Percentiles rank a stretch among this genome's conserved stretches.
phyloP scores from a whole-genome alignment of 768 basidiomycete species.

The Amanita fuliginea region DNA sequence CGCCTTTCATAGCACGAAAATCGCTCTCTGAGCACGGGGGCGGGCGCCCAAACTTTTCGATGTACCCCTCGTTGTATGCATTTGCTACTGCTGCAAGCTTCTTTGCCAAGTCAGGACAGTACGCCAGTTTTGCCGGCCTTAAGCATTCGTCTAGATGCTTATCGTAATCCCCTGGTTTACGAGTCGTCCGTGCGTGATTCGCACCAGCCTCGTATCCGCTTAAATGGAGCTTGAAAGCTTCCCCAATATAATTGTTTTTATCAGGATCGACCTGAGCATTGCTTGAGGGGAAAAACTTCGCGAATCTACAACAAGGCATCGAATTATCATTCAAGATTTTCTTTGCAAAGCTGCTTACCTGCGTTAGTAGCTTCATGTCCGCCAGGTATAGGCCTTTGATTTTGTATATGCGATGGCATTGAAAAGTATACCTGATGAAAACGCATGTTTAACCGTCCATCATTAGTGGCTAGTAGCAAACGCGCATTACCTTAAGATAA shows the following conservation, averaged over 20 bases:
- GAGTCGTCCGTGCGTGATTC: background rate
- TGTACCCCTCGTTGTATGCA: background rate
- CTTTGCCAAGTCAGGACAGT: background rate
- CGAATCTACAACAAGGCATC: no score
- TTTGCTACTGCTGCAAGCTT: background rate
- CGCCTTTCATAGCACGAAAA: background rate
- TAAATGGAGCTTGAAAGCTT: background rate
- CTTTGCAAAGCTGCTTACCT: no score
- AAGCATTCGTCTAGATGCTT: background rate
- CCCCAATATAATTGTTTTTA: background rate
- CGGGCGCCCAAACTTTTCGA: background rate
- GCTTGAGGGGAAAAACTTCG: no score
- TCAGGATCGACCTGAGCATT: no score
- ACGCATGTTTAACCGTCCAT: no score
- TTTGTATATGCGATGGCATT: no score
- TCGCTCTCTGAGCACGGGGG: background rate
- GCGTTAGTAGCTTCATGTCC: no score
- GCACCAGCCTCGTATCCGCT: background rate
- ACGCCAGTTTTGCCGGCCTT: background rate
- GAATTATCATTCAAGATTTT: no score
- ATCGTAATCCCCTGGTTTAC: background rate
- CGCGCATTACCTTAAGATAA: no score
- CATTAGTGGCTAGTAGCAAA: no score
- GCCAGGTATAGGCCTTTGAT: no score
- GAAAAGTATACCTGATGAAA: no score